Percentiles rank a stretch among this genome's conserved stretches.
Conservation (phyloP, 257 asterid species). For the Solanum pennellii region DNA sequence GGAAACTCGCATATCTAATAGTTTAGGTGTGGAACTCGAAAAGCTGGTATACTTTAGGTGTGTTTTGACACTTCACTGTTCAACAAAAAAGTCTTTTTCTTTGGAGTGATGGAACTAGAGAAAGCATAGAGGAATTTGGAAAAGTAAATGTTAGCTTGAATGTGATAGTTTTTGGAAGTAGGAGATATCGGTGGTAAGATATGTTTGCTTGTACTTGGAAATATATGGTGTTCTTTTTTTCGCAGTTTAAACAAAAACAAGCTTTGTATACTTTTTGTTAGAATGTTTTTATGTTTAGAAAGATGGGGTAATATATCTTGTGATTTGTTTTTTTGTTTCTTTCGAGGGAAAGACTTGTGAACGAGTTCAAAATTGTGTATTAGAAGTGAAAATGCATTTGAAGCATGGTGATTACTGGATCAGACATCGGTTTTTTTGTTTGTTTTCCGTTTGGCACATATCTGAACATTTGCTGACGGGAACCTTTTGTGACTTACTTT, state of each 20-base stretch:
- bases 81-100: background rate
- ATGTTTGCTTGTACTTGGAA: background rate
- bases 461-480: conserved; percentile 29
- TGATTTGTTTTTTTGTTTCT: background rate
- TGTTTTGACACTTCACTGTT: background rate
- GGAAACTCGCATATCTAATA: background rate
- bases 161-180: background rate
- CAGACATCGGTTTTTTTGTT: background rate
- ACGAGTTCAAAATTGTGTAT: background rate
- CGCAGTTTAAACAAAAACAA: background rate
- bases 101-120: background rate
- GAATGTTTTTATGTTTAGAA: background rate
- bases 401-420: background rate
- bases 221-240: background rate
- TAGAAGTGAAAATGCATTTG: background rate
- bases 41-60: background rate
- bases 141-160: background rate
- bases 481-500: conserved; percentile 69
- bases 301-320: background rate
- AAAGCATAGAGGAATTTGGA: background rate
- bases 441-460: background rate
- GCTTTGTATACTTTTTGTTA: background rate
- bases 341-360: background rate
- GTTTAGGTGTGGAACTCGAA: background rate
- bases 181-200: background rate